Evolutionary conservation across 2,329 filamentous ascomycete species (phyloP), one percentile per base, ranked within the genome.

Genomic region (Microdochium nivale): DNA sequence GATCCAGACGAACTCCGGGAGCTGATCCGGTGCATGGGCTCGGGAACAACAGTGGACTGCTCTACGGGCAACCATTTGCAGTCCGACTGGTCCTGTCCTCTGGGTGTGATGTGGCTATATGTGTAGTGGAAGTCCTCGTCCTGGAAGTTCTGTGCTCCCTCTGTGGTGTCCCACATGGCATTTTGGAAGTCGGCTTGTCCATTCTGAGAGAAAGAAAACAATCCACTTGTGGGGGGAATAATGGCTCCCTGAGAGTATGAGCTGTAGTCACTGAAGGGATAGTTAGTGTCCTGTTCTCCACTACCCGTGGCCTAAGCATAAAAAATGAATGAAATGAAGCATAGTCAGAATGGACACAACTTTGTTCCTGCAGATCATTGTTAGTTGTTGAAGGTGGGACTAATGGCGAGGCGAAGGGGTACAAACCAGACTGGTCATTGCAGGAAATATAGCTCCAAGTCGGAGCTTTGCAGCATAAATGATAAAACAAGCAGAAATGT

Each of bases 101-200:
- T 70, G 61, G 78, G 75, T 52, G 76, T 79, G 63, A 73, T 74
- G 57, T 79, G 76, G 64, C 75, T 76, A 66, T 77, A 77, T 61
- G 72, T 70, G 65, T 75, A 77, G 60, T 75, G 66, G 66, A 71
- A 78, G 52, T 80, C 78, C 70, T 80, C 77, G 73, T 73, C 75
- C 60, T 71, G 72, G 66, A 80, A 78, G 76, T 77, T 79, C 75
- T 81, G 79, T 78, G 76, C 62, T 63, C 77, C 77, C 76, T 82
- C 79, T 72, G 76, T 69, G 64, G 74, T 64, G 60, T 75, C 78
- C 79, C 79, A 82, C 63, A 76, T 70, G 65, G 76, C 72, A 70
- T 76, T 72, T 60, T 67, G 67, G 54, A 79, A 73, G 73, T 79
- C 78, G 64, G 75, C 70, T 72, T 77, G 76, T 77, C 76, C 78